A percentile compares a stretch with the other conserved stretches of the same genome.
These are phyloP conservation scores for Fonsecaea pedrosoi DNA, from an alignment of 2,329 filamentous ascomycete genomes.

Conservation along the genomic window DNA sequence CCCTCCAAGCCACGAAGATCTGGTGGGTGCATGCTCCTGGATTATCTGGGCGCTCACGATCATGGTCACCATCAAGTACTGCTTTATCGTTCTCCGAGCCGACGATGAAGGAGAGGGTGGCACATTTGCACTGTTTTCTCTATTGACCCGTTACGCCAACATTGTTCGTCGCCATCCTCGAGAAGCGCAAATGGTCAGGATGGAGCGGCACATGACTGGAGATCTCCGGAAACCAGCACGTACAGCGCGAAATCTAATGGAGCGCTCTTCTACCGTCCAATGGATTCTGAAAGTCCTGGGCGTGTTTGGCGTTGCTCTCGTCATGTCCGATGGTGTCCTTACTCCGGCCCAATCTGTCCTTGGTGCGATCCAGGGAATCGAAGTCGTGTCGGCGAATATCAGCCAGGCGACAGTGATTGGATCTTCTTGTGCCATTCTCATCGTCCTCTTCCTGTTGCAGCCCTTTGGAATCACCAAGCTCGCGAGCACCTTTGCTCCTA, in stretches of 20 bases:
- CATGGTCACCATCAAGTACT: constrained; percentile 65
- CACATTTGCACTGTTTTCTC: constrained; percentile 61
- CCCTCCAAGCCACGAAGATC: constrained; percentile 53
- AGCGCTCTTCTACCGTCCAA: constrained; percentile 55
- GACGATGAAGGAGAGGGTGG: constrained; percentile 66
- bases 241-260: constrained; percentile 54
- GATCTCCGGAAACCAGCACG: constrained; percentile 55
- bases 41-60: constrained; percentile 63
- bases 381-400: constrained; percentile 57
- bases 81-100: constrained; percentile 60
- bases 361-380: constrained; percentile 62
- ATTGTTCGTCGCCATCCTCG: constrained; percentile 61
- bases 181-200: constrained; percentile 55
- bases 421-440: constrained; percentile 60
- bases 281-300: constrained; percentile 59
- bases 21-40: constrained; percentile 61
- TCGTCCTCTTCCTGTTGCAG: constrained; percentile 61
- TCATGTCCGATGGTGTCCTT: constrained; percentile 63
- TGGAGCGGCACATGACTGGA: constrained; percentile 55
- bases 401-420: constrained; percentile 57
- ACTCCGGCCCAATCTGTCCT: constrained; percentile 65
- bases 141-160: constrained; percentile 60
- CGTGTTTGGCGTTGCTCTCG: constrained; percentile 61
- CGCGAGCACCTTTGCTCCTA: constrained; percentile 58
- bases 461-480: constrained; percentile 62